Base-by-base conservation (phyloP, 2,329 filamentous ascomycete genomes). In the Metarhizium humberi region DNA sequence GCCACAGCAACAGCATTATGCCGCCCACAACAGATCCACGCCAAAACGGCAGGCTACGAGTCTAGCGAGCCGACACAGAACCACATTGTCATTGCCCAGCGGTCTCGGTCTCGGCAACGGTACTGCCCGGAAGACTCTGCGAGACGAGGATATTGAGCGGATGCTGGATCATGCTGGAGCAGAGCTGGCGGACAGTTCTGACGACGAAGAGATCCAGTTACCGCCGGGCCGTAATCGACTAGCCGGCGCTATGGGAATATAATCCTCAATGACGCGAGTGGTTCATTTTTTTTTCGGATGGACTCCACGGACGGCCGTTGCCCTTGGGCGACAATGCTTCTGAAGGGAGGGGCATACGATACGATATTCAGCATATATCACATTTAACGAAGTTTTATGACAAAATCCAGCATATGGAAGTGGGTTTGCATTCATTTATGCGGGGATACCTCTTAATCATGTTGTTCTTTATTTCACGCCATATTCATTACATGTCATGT, bases 131-230 rank as follows among this genome's bases (percentile, higher is more conserved):
- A 69, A 64, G n/a, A 65, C 69, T 4, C 60, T 83, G 43, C 71
- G 71, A 2, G 79, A 82, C 42, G 78, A 79, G 46, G 80, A 84
- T 43, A 80, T 84, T 55, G 80, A 84, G 56, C 72, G 75, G 42
- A 81, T 84, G 77, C 68, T 84, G 45, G 80, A 83, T 55, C 73
- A 73, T 40, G 78, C 73, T 2, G 76, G 73, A 2, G 77, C 74
- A 2, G 76, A 75, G 29, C 72, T 68, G 36, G 70, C 70, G n/a
- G 77, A 78, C 55, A 81, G 78, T 18, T 80, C 81, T 48, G 81
- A 81, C 16, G 80, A 83, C 34, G 77, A 76, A 36, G 80, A 83
- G 63, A 84, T 84, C 55, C 68, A 75, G 52, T 68, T 82, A 6
- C 78, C 78, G 0, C 59, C 60, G 53, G 65, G 61, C 46, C 65